Base-by-base conservation (phyloP, 257 asterid species). In the Echites panduratus region DNA sequence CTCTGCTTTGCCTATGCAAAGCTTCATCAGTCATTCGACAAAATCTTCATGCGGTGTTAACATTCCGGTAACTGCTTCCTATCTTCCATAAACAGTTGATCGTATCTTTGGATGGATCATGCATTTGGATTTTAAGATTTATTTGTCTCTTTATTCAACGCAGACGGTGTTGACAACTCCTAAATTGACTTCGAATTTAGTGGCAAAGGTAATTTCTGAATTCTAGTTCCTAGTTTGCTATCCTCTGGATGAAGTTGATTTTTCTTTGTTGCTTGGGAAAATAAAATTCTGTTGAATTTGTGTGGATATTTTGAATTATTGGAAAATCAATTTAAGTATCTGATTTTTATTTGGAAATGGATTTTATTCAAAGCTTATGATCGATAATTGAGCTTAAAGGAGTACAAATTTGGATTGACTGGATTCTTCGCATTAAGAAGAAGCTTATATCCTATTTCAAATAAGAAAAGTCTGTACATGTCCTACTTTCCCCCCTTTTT, bases 1-100 rank as follows among this genome's bases (percentile, higher is more conserved):
- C 20, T 81, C 88, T 74, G 85, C 86, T 72, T 80, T 89, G 77
- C 93, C 89, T 26, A 66, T 84, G 82, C 87, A 75, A 66, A 83
- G 78, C 85, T 82, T 81, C 82, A 82, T 72, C 73, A 49, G 73
- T 72, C 72, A 73, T 70, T 59, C 83, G 49, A 82, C 80, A 71
- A 85, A 80, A 77, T 79, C 77, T 72, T 70, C 77, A 41, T 74
- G 77, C 63, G 48, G 67, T 66, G 77, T 84, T 69, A 70, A 79
- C 76, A 56, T 83, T 64, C 62, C 87, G 88, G 96, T 93, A 85
- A 76, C 66, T 9, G 53, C 38, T 24, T 35, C 29, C 20, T 32
- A 16, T 11, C 38, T 19, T 14, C 62, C 26, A 5, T 12, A 11
- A 66, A 47, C 70, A 66, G 43, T 20, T 8, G 50, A 12, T 20